These are phyloP conservation scores for Microbotryum lychnidis-dioicae DNA, from an alignment of 1,284 basidiomycete species.

Conservation along the genomic window DNA sequence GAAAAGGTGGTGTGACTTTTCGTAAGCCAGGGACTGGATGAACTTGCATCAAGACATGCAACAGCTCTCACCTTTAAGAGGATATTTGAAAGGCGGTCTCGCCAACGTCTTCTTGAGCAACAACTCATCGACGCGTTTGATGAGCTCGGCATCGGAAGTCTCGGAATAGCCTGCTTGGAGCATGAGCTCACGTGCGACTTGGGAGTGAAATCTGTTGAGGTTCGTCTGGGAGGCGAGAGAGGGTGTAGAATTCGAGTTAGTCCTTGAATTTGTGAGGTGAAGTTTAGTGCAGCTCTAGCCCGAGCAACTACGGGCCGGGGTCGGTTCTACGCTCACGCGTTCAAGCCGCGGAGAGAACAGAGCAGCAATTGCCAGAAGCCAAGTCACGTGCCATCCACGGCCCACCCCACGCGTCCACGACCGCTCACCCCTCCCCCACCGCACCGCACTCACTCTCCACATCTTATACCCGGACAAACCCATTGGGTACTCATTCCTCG, in stretches of 20 bases:
- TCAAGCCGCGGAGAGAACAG: not conserved
- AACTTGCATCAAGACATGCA: no score
- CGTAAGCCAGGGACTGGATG: no score
- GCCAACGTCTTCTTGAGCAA: constrained; percentile 16
- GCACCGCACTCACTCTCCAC: constrained; percentile 16
- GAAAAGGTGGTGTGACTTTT: no score
- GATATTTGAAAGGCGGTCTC: constrained; percentile 11
- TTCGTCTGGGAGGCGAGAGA: not conserved
- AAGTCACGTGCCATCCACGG: not conserved
- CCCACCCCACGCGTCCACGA: no score
- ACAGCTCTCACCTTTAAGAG: constrained; percentile 11
- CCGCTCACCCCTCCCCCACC: no score
- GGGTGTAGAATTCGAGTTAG: not conserved
- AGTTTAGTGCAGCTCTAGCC: not conserved
- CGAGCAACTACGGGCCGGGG: no score
- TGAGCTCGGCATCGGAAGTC: constrained; percentile 1
- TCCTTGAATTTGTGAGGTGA: no score
- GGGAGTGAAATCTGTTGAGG: constrained; percentile 17
- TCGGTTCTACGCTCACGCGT: no score
- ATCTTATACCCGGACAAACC: constrained; percentile 19
- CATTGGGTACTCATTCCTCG: constrained; percentile 3
- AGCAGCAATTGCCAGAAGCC: not conserved
- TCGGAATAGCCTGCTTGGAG: constrained; percentile 5
- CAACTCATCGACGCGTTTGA: constrained; percentile 11
- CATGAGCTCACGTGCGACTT: constrained; percentile 6